Base-by-base conservation (phyloP, 148 eudicot species). In the Limonium bicolor region DNA sequence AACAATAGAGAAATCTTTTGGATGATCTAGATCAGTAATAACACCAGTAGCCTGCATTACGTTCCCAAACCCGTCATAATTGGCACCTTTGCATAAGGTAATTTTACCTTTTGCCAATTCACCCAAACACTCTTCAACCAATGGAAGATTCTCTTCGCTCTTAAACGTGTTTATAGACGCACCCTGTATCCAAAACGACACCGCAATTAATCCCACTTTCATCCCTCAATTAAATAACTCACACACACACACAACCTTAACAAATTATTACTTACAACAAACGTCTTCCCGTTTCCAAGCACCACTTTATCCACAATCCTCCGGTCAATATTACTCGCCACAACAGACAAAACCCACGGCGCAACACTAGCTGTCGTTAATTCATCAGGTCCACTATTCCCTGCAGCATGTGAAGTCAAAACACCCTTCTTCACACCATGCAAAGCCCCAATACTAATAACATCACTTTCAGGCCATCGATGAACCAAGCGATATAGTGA, bases 331-430 rank as follows among this genome's bases (percentile, higher is more conserved):
- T 27, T n/a, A 17, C 66, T 55, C 1, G 70, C 74, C 10, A 60
- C 74, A 35, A 64, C 66, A 14, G 33, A 39, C 1, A 71, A 51
- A 11, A 67, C 5, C 82, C 82, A 76, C 1, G 77, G 82, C 3
- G 76, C 74, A 8, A 64, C 54, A 50, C 74, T 65, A 2, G 20
- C 5, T 17, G 48, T 34, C 17, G 50, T 0, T 0, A 3, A 20
- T 9, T 4, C 0, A 0, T 0, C 0, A 7, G 8, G 6, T 0
- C 74, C 74, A 0, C 3, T 1, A 26, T 61, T 71, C 33, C 72
- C 69, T 6, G 69, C 69, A 43, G 66, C n/a, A 1, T 71, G 59
- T 4, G 54, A 15, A 0, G 73, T 66, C 0, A 77, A 42, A 2
- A 73, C 30, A 1, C 80, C 80, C 6, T 43, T 66, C 15, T 22